These are phyloP conservation scores for Eleusine coracana DNA, from an alignment of 176 grass and related monocot genomes.

Conservation along the genomic window DNA sequence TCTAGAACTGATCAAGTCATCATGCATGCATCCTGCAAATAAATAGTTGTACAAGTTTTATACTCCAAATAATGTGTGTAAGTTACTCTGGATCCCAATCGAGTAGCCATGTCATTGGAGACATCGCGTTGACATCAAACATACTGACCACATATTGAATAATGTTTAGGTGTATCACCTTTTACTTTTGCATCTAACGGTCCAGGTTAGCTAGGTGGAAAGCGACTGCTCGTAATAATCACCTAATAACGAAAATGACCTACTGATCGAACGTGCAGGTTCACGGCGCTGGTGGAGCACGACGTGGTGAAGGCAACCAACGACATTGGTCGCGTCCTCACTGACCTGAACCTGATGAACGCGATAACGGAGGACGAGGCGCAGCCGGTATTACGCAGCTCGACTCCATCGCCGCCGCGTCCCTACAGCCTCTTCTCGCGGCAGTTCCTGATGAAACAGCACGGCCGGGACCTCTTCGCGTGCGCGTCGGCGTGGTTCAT, in stretches of 20 bases:
- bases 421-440: slow-evolving; percentile 35
- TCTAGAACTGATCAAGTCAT: not conserved
- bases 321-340: slow-evolving; percentile 56
- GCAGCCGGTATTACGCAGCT: not conserved
- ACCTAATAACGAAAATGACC: too few relatives aligned
- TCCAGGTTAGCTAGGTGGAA: not conserved
- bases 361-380: slow-evolving; percentile 34
- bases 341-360: slow-evolving; percentile 26
- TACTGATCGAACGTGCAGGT: slow-evolving; percentile 38
- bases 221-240: too few relatives aligned
- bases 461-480: slow-evolving; percentile 40
- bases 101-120: not conserved
- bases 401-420: not conserved
- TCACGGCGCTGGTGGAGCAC: slow-evolving; percentile 64
- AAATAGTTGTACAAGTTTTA: not conserved
- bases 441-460: slow-evolving; percentile 27
- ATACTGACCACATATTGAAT: not conserved
- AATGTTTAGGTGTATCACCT: not conserved
- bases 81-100: not conserved
- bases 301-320: slow-evolving; percentile 65
- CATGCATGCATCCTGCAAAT: not conserved
- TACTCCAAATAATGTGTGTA: not conserved
- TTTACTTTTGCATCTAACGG: not conserved
- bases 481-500: slow-evolving; percentile 52
- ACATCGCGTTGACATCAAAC: not conserved